Percentiles rank a stretch among this genome's conserved stretches.
These are phyloP conservation scores for Brassica juncea DNA, from an alignment of 345 rosid species.

Conservation along the genomic window DNA sequence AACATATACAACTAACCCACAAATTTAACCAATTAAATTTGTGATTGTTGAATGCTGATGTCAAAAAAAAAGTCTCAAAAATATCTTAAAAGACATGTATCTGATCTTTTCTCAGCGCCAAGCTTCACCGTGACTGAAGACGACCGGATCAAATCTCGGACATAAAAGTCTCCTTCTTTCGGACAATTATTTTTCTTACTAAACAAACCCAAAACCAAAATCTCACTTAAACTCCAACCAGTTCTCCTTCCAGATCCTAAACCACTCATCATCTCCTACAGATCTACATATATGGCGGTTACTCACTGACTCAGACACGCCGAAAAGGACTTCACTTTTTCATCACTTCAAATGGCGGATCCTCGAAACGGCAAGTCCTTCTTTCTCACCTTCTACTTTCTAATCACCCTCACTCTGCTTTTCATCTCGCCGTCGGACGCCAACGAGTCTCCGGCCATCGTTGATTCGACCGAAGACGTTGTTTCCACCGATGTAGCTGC, in stretches of 20 bases:
- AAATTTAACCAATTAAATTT: background rate
- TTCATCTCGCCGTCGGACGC: conserved; percentile 42
- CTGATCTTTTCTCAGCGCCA: background rate
- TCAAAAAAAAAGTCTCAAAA: background rate
- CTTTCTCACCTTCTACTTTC: conserved; percentile 29
- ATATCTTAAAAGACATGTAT: background rate
- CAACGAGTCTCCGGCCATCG: conserved; percentile 30
- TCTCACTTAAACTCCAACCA: conserved; percentile 32
- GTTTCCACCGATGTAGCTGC: conserved; percentile 29
- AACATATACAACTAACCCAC: background rate
- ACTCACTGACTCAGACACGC: conserved; percentile 38
- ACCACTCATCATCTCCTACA: conserved; percentile 10
- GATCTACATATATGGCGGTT: conserved; percentile 37
- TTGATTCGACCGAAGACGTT: conserved; percentile 23
- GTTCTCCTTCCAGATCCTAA: conserved; percentile 41
- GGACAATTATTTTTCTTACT: background rate
- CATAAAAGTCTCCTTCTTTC: conserved; percentile 9
- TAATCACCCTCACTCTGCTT: conserved; percentile 39
- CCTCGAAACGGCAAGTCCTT: conserved; percentile 62
- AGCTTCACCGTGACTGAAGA: conserved; percentile 30
- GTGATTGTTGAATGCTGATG: background rate
- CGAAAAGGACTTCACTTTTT: background rate
- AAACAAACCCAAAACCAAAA: background rate
- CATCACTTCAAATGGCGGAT: conserved; percentile 48
- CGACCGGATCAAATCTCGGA: conserved; percentile 23